Conservation (phyloP, 2,329 filamentous ascomycete species). For the Fusarium citri region DNA sequence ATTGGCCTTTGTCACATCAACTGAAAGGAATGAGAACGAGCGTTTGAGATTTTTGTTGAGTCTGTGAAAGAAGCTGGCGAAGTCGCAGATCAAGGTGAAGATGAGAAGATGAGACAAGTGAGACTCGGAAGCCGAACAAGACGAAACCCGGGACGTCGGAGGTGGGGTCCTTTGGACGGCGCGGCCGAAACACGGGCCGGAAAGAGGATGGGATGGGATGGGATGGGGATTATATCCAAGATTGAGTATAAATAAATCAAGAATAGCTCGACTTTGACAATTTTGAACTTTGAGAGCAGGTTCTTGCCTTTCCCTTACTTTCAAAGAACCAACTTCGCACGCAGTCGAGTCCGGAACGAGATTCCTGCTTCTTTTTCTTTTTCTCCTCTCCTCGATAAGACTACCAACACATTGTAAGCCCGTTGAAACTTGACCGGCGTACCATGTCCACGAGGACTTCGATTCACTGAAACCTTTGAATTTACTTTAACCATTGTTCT, state of each 20-base stretch:
- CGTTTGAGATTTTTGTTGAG: conserved; percentile 14
- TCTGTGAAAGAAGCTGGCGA: background rate
- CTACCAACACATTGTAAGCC: conserved; percentile 17
- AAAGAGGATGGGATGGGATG: background rate
- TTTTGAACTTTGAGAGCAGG: conserved; percentile 14
- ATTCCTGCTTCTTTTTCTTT: conserved; percentile 19
- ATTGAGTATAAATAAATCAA: conserved; percentile 3
- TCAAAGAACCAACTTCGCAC: conserved; percentile 27
- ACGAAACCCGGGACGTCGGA: conserved; percentile 35
- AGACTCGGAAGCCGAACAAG: conserved; percentile 36
- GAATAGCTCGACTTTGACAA: background rate
- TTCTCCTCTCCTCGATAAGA: conserved; percentile 9
- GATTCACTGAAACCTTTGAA: background rate
- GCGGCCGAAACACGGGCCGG: conserved; percentile 36
- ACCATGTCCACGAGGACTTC: conserved; percentile 28
- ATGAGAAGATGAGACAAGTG: conserved; percentile 32
- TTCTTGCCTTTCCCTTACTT: conserved; percentile 13
- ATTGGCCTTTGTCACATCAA: background rate
- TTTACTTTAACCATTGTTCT: background rate
- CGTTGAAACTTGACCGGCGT: conserved; percentile 1
- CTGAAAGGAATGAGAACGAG: background rate
- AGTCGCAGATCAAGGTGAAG: background rate
- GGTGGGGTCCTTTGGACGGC: conserved; percentile 24
- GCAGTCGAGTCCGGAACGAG: conserved; percentile 36
- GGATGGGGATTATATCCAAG: too few species aligned